These are phyloP conservation scores for Phaffia tasmanica DNA, from an alignment of 768 basidiomycete genomes.

Conservation along the genomic window DNA sequence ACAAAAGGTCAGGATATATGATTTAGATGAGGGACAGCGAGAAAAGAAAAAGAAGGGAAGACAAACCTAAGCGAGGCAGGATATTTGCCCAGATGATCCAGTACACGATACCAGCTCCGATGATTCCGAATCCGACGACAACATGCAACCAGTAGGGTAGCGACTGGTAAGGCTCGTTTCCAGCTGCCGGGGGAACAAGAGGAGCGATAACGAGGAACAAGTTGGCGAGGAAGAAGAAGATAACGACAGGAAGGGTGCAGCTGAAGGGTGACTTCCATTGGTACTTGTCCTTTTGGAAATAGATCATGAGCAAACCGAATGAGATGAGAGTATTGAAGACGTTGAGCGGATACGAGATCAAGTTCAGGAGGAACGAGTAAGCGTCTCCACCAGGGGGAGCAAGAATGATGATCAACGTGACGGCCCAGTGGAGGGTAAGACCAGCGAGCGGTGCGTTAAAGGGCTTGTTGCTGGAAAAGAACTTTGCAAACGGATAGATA, in stretches of 20 bases:
- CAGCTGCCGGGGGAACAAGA: constrained; percentile 28
- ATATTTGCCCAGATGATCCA: constrained; percentile 10
- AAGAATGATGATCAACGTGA: constrained; percentile 28
- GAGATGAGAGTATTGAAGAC: constrained; percentile 31
- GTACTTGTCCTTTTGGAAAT: constrained; percentile 21
- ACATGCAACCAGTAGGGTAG: constrained; percentile 20
- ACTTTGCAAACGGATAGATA: constrained; percentile 30
- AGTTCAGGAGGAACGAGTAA: constrained; percentile 30
- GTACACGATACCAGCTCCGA: constrained; percentile 3
- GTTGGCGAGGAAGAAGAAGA: constrained; percentile 33
- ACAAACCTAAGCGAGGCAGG: neutral
- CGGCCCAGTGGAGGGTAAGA: constrained; percentile 28
- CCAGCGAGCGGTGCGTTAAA: constrained; percentile 33
- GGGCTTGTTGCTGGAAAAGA: constrained; percentile 32
- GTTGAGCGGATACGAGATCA: constrained; percentile 30
- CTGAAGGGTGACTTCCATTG: constrained; percentile 25
- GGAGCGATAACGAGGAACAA: constrained; percentile 31
- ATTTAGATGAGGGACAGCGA: neutral
- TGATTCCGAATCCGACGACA: constrained; percentile 13
- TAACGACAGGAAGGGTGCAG: constrained; percentile 25
- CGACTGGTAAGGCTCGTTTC: constrained; percentile 2
- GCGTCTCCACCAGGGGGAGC: constrained; percentile 31
- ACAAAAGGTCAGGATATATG: too few relatives aligned
- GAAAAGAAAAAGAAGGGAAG: neutral
- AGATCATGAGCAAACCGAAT: constrained; percentile 27